phyloP scores from a whole-genome alignment of 768 basidiomycete genomes.

The Lactarius sp. region DNA sequence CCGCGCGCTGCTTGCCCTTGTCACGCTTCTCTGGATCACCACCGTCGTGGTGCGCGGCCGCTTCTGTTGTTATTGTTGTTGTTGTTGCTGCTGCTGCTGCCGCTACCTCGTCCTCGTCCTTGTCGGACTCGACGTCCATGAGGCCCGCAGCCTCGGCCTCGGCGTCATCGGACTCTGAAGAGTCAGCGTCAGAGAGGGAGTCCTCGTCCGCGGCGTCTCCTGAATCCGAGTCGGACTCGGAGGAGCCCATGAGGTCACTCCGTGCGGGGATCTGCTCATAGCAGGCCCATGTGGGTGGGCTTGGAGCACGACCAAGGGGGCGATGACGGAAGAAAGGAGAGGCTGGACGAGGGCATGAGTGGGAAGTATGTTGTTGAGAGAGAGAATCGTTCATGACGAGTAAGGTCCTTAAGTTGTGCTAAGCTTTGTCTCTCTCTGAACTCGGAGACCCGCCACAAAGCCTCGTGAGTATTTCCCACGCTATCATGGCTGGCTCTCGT shows the following conservation, averaged over 20 bases:
- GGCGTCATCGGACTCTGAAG: conserved; percentile 35
- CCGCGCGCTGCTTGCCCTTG: conserved; percentile 69
- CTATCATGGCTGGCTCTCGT: conserved; percentile 82
- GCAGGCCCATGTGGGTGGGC: conserved; percentile 84
- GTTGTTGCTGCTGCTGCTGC: not conserved
- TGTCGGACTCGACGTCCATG: conserved; percentile 28
- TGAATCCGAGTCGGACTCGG: conserved; percentile 33
- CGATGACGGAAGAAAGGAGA: conserved; percentile 58
- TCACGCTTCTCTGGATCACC: conserved; percentile 20
- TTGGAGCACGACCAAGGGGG: conserved; percentile 72
- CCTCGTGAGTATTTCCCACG: conserved; percentile 17
- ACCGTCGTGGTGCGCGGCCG: not conserved
- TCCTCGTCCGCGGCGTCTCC: conserved; percentile 19
- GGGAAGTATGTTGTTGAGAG: conserved; percentile 16
- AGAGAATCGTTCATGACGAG: not conserved
- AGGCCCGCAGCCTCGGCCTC: conserved; percentile 31
- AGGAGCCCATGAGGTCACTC: conserved; percentile 27
- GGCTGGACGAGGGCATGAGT: conserved; percentile 25
- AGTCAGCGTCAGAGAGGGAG: conserved; percentile 20
- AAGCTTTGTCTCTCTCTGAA: no score
- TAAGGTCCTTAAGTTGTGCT: no score
- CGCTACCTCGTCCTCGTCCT: not conserved
- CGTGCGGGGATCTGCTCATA: conserved; percentile 71
- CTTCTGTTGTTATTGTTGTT: not conserved
- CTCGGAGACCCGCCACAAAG: conserved; percentile 9